Conservation (phyloP, 2,329 filamentous ascomycete species). For the Exophiala sp. region DNA sequence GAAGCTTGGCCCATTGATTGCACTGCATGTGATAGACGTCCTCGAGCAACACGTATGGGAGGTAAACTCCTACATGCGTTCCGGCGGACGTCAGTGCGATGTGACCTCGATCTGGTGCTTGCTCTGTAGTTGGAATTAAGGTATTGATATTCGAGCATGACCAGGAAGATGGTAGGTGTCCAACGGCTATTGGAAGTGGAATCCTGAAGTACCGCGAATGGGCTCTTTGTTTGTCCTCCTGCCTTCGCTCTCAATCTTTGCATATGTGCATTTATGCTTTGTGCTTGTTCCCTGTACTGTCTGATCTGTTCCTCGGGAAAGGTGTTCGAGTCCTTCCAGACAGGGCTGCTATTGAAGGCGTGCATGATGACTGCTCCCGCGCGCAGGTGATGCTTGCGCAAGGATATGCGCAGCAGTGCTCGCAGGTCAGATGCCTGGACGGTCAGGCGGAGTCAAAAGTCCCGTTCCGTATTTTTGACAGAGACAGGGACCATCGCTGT, state of each 20-base stretch:
- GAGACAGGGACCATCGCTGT: no score
- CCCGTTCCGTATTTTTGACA: neutral
- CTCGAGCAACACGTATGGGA: conserved; percentile 23
- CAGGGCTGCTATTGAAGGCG: neutral
- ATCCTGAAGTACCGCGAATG: conserved; percentile 12
- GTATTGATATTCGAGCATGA: no score
- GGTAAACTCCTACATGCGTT: conserved; percentile 8
- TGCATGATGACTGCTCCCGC: neutral
- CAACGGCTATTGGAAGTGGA: neutral
- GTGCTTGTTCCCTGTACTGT: conserved; percentile 4
- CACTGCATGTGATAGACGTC: conserved; percentile 22
- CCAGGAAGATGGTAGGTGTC: neutral
- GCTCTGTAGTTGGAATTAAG: no score
- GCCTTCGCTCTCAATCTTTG: conserved; percentile 1
- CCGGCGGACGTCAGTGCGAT: neutral
- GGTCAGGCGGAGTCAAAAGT: no score
- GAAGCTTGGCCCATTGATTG: conserved; percentile 18
- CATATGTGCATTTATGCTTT: conserved; percentile 12
- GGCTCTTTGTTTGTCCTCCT: conserved; percentile 11
- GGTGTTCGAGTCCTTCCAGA: conserved; percentile 8
- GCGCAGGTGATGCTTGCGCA: neutral
- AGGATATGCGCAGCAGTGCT: neutral
- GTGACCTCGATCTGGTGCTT: no score
- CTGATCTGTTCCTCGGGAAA: conserved; percentile 9
- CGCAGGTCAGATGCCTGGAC: no score